phyloP scores from a whole-genome alignment of 495 filamentous ascomycete species.

The Astrocystis sublimbata region DNA sequence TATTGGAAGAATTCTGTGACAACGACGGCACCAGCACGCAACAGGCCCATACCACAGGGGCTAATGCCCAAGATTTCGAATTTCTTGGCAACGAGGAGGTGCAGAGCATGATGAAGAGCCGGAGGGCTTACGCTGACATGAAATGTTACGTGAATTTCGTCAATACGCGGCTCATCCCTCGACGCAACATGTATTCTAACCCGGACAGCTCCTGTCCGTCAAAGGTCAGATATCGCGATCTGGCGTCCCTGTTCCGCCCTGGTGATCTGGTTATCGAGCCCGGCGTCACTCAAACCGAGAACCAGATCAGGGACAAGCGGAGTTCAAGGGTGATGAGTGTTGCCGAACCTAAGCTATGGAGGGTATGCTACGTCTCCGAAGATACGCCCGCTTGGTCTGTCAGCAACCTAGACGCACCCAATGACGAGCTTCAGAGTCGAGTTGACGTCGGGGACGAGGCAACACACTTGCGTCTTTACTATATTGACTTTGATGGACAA shows the following conservation, averaged over 20 bases:
- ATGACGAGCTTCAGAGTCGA: conserved; percentile 11
- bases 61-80: conserved; percentile 11
- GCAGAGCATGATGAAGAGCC: conserved; percentile 31
- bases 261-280: conserved; percentile 33
- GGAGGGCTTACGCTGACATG: conserved; percentile 36
- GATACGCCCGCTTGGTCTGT: conserved; percentile 17
- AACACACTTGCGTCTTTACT: conserved; percentile 27
- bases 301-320: conserved; percentile 1
- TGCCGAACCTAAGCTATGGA: conserved; percentile 17
- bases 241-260: conserved; percentile 41
- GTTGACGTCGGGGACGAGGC: conserved; percentile 3
- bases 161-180: conserved; percentile 38
- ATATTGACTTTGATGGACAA: conserved; percentile 16
- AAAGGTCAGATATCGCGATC: conserved; percentile 36
- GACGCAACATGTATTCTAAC: conserved; percentile 23
- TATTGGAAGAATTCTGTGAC: conserved; percentile 39
- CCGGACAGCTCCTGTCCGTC: conserved; percentile 19
- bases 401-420: conserved; percentile 5
- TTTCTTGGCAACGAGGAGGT: conserved; percentile 31
- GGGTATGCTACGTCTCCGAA: conserved; percentile 17
- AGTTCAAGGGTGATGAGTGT: not conserved
- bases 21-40: conserved; percentile 10
- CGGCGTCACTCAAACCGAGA: conserved; percentile 2
- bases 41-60: not conserved
- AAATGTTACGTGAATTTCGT: conserved; percentile 40